Evolutionary conservation across 1,284 basidiomycete genomes (phyloP), one percentile per base, ranked within the genome.

Genomic region (Naganishia sp.): DNA sequence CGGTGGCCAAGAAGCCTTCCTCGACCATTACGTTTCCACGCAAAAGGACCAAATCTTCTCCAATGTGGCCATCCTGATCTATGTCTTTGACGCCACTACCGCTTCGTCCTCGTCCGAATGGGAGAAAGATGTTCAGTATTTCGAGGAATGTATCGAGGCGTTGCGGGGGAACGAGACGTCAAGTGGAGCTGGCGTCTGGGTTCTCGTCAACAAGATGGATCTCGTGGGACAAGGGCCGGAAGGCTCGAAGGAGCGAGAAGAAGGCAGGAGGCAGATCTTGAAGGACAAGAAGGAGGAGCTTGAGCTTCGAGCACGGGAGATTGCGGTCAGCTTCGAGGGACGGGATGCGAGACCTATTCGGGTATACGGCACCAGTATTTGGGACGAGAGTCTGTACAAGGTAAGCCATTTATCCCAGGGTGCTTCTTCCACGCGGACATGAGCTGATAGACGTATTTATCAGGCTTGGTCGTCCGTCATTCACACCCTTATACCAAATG

Each of bases 391-490:
- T 70, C 81, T 99, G 54, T 99, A 99, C 83, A 92, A 90, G 84
- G 94, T 90, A 75, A 70, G 84, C 75, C 15, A 6, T 36, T 53
- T 31, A n/a, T 9, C n/a, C 9, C 7, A 11, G 43, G 9, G n/a
- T 25, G 53, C n/a, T 48, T 44, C 18, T 1, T 42, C 31, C 7
- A 28, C 21, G 44, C 45, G 42, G 25, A 42, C 10, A 42, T 25
- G 13, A 3, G 1, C 23, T 31, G 13, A 39, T 39, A 39, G 13
- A 3, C 9, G 36, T 42, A 6, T 9, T 31, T 21, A 53, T 39
- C 70, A 97, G 91, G 95, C 96, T 11, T 99, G 95, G 96, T 98
- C 96, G 31, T 87, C 87, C 69, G 96, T 99, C 71, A 93, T 99
- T 9, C 93, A 97, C 74, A 93, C 92, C 11, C 85, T 98, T 69